phyloP scores from a whole-genome alignment of 441 rosid genomes.

The Adansonia grandidieri region DNA sequence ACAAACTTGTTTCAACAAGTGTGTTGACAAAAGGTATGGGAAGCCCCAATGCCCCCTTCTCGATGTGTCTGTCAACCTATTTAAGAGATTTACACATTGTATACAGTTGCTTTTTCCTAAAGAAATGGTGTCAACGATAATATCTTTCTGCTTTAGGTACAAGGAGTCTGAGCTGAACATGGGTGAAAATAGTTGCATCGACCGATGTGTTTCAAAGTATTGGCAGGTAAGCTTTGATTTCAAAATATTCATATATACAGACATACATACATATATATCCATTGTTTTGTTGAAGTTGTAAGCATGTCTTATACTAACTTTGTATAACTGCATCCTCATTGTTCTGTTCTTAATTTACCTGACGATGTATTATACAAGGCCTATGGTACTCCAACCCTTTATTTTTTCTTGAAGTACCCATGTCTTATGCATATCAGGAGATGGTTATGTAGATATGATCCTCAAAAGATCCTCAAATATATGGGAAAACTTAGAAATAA shows the following conservation, averaged over 20 bases:
- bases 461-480: no score
- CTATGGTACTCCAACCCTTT: no score
- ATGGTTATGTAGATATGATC: no score
- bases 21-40: slow-evolving; percentile 86
- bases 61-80: slow-evolving; percentile 12
- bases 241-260: slow-evolving; percentile 49
- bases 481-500: no score
- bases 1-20: slow-evolving; percentile 85
- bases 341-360: not conserved
- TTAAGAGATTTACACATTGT: not conserved
- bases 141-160: slow-evolving; percentile 52
- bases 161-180: slow-evolving; percentile 92
- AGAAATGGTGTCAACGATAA: not conserved
- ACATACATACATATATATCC: no score
- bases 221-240: slow-evolving; percentile 64
- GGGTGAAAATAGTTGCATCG: slow-evolving; percentile 99
- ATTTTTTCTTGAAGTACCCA: no score
- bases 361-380: not conserved
- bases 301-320: not conserved
- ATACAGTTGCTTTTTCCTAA: not conserved
- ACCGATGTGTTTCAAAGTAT: slow-evolving; percentile 95
- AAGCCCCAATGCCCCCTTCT: not conserved
- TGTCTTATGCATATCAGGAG: no score
- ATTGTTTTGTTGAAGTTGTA: not conserved
- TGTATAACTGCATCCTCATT: not conserved